Base-by-base conservation (phyloP, 768 basidiomycete species). In the Podaxis rugospora region DNA sequence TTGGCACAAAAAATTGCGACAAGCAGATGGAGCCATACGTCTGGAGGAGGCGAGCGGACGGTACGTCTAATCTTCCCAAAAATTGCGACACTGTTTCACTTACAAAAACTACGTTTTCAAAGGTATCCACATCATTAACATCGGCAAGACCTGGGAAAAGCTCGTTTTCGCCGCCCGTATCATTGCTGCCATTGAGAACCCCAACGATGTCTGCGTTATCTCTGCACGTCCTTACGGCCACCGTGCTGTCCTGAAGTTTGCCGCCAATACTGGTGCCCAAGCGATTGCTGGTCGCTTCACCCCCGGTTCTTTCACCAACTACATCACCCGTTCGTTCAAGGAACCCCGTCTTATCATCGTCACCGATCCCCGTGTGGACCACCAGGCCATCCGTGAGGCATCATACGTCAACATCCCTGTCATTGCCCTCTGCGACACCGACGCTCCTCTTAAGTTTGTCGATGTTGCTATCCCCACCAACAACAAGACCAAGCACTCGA, bases 321-420 rank as follows among this genome's bases (percentile, higher is more conserved):
- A 98, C 84, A 96, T 96, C 83, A 97, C 94, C 68, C 93, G 93
- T 71, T 97, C 95, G 63, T 99, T 98, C 92, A 98, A 98, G 83
- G 97, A 99, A 80, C 97, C 97, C 68, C 93, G 97, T 69, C 86
- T 99, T 64, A 95, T 99, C 76, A 74, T 99, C 71, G 96, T 99
- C 64, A 98, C 96, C 75, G 97, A 99, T 81, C 97, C 97, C 67
- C 93, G 97, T 66, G 93, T 98, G 65, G 97, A 98, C 80, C 97
- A 98, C 84, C 97, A 99, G 80, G 97, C 97, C 66, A 99, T 99
- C 79, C 93, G 97, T 68, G 97, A 99, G 81, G 95, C 97, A 50
- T 96, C 96, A 60, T 99, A 98, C 74, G 97, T 98, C 76, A 99
- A 99, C 89, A 98, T 99, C 78, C 97, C 97, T 69, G 97, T 99